Conservation (phyloP, 768 basidiomycete genomes). For the Leccinum arenicola region DNA sequence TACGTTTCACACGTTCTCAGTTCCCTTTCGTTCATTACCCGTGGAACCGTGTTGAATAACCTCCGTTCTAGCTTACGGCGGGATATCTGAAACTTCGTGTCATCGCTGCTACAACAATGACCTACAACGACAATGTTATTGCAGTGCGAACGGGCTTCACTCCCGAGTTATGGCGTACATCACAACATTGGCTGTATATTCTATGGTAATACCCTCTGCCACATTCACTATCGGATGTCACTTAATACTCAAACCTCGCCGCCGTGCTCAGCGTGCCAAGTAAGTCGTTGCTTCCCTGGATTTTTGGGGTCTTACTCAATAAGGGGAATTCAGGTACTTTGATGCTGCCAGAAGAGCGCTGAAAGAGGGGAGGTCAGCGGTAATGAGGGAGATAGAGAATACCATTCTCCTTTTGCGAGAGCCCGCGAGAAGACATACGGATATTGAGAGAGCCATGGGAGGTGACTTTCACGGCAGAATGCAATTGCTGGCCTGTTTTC, state of each 20-base stretch:
- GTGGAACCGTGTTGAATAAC: conserved; percentile 10
- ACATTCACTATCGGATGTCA: conserved; percentile 53
- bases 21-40: conserved; percentile 9
- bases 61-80: conserved; percentile 36
- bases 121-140: conserved; percentile 49
- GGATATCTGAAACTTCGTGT: conserved; percentile 40
- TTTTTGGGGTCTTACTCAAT: conserved; percentile 16
- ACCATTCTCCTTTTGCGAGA: conserved; percentile 63
- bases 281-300: conserved; percentile 31
- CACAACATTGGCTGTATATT: conserved; percentile 47
- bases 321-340: conserved; percentile 51
- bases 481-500: conserved; percentile 7
- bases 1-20: conserved; percentile 25
- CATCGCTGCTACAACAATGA: conserved; percentile 38
- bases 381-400: conserved; percentile 61
- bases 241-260: conserved; percentile 54
- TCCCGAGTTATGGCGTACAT: conserved; percentile 30
- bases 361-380: conserved; percentile 61
- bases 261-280: conserved; percentile 51
- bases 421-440: conserved; percentile 59
- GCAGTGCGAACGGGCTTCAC: conserved; percentile 37
- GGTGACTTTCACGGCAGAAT: conserved; percentile 41
- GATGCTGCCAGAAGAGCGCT: conserved; percentile 59
- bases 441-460: conserved; percentile 61
- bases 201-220: conserved; percentile 54